Percentiles rank a stretch among this genome's conserved stretches.
phyloP scores from a whole-genome alignment of 116 monocot genomes.

The Dioscorea cayenensis region DNA sequence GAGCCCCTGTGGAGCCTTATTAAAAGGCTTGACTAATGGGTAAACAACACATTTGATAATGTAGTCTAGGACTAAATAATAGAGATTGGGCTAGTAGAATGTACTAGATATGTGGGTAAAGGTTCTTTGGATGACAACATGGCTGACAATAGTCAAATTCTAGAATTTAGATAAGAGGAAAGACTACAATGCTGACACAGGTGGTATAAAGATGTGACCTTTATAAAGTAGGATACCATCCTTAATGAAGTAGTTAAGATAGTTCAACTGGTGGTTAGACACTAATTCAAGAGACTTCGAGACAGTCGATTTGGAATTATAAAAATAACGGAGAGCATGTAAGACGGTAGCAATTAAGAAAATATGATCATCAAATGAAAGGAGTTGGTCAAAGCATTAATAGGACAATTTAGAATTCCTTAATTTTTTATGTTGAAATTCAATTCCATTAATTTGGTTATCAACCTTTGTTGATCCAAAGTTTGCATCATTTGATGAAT shows the following conservation, averaged over 20 bases:
- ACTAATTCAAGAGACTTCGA: too few species aligned
- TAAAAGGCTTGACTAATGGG: too few species aligned
- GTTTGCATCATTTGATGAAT: slow-evolving; percentile 1
- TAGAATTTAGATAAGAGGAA: background rate
- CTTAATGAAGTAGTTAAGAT: too few species aligned
- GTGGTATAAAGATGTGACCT: too few species aligned
- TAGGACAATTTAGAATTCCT: background rate
- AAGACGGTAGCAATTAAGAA: background rate
- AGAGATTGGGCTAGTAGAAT: background rate
- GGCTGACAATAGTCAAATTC: background rate
- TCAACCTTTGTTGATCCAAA: background rate
- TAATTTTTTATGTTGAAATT: slow-evolving; percentile 1
- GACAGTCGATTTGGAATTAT: background rate
- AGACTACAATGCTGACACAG: background rate
- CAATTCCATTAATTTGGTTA: slow-evolving; percentile 5
- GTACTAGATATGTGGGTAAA: background rate
- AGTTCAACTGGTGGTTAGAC: too few species aligned
- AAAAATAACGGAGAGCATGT: background rate
- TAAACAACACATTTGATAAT: background rate
- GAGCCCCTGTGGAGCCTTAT: background rate
- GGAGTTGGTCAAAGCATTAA: too few species aligned
- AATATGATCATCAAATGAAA: background rate
- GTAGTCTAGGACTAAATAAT: background rate
- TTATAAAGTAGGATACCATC: too few species aligned
- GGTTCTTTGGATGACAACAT: background rate